Conservation (phyloP, 2,329 filamentous ascomycete species). For the Aureobasidium sp. region DNA sequence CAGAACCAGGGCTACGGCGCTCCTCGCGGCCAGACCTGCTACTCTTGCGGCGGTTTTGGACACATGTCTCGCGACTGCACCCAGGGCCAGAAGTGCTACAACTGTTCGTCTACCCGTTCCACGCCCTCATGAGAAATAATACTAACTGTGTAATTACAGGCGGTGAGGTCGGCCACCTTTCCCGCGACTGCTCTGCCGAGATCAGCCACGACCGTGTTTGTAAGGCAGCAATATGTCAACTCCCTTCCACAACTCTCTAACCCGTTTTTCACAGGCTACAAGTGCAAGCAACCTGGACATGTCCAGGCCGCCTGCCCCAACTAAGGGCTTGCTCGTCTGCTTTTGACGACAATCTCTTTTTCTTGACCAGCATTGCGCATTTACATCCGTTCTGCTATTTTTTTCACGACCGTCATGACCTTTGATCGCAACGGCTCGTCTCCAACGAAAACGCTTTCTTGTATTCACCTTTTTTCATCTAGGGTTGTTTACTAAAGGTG, state of each 20-base stretch:
- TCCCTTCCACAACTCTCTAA: too few relatives aligned
- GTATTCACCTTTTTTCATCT: conserved; percentile 4
- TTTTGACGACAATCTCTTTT: conserved; percentile 16
- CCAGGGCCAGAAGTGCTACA: conserved; percentile 99
- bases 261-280: conserved; percentile 53
- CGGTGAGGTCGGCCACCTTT: conserved; percentile 86
- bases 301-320: conserved; percentile 91
- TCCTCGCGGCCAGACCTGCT: conserved; percentile 69
- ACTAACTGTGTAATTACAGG: conserved; percentile 37
- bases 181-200: conserved; percentile 92
- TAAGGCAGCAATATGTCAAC: too few relatives aligned
- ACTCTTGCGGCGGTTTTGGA: conserved; percentile 93
- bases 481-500: conserved; percentile 3
- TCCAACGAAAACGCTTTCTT: conserved; percentile 10
- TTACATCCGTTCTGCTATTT: background rate
- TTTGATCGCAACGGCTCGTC: conserved; percentile 12
- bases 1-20: conserved; percentile 42
- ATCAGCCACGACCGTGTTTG: conserved; percentile 88
- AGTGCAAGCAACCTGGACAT: conserved; percentile 81
- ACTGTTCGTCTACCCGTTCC: conserved; percentile 54
- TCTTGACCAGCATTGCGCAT: conserved; percentile 13
- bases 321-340: conserved; percentile 40
- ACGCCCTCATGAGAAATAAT: background rate
- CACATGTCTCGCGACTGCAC: conserved; percentile 98
- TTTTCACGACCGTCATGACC: conserved; percentile 15